Conservation (phyloP, 1,139 yeast species). For the Yamadazyma trypodendri region DNA sequence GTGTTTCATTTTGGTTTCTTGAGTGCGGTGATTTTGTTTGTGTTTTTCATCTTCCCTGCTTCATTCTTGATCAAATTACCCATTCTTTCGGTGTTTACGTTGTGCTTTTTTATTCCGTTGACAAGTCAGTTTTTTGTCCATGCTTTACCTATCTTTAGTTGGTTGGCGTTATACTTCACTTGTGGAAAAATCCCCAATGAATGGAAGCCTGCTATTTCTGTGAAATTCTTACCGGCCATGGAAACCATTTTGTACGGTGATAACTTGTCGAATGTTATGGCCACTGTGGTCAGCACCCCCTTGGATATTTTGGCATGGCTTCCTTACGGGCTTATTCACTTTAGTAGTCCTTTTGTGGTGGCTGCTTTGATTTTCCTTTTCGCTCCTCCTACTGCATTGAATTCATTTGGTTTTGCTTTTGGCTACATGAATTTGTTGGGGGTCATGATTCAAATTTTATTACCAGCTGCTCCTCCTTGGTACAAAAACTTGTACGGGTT, state of each 20-base stretch:
- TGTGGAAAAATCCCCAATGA: constrained; percentile 73
- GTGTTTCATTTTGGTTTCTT: constrained; percentile 53
- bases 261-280: constrained; percentile 81
- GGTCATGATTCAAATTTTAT: constrained; percentile 72
- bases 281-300: constrained; percentile 64
- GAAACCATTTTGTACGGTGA: constrained; percentile 95
- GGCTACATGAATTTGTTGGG: constrained; percentile 96
- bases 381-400: constrained; percentile 88
- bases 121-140: constrained; percentile 84
- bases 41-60: constrained; percentile 53
- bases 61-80: constrained; percentile 45
- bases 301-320: constrained; percentile 91
- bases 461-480: constrained; percentile 99
- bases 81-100: constrained; percentile 32
- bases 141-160: constrained; percentile 82
- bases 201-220: constrained; percentile 88
- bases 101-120: constrained; percentile 63
- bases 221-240: constrained; percentile 87
- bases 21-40: constrained; percentile 48
- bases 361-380: constrained; percentile 77
- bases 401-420: constrained; percentile 90
- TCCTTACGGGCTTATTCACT: constrained; percentile 92
- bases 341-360: constrained; percentile 84
- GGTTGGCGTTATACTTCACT: constrained; percentile 84
- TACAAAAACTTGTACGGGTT: constrained; percentile 83